Conservation (phyloP, 495 filamentous ascomycete genomes). For the Xylaria cubensis region DNA sequence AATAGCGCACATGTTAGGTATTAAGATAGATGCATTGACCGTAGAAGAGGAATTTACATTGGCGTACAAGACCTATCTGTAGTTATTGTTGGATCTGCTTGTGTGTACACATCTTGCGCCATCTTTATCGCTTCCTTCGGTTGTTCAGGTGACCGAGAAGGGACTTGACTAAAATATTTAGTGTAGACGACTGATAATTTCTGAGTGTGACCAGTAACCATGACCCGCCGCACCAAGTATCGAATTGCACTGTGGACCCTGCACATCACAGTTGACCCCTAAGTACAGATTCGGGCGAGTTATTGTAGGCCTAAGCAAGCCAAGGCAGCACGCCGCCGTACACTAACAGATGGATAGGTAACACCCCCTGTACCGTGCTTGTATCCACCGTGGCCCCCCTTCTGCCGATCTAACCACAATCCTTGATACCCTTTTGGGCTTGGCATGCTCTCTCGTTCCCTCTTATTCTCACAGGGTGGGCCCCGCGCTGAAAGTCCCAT, state of each 20-base stretch:
- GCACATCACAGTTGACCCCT: conserved; percentile 13
- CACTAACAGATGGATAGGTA: conserved; percentile 16
- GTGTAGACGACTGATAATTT: conserved; percentile 25
- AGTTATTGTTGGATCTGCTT: background rate
- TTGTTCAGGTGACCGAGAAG: conserved; percentile 22
- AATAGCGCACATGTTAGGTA: background rate
- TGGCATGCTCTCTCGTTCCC: conserved; percentile 19
- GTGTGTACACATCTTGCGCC: conserved; percentile 12
- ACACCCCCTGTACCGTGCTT: conserved; percentile 20
- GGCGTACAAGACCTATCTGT: background rate
- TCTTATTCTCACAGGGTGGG: conserved; percentile 26
- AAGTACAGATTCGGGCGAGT: too few species aligned
- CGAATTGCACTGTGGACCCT: conserved; percentile 16
- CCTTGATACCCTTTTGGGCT: conserved; percentile 25
- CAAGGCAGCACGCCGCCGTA: conserved; percentile 8
- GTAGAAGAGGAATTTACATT: background rate
- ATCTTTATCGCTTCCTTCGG: conserved; percentile 25
- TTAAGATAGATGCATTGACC: background rate
- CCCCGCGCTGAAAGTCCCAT: conserved; percentile 27
- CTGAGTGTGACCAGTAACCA: conserved; percentile 16
- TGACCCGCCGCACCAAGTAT: background rate
- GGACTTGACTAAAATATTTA: conserved; percentile 22
- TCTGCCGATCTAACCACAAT: conserved; percentile 26
- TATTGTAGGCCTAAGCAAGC: background rate
- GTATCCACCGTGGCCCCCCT: conserved; percentile 24